Evolutionary conservation across 768 basidiomycete species (phyloP), one percentile per base, ranked within the genome.

Genomic region (Solioccasus polychromus): DNA sequence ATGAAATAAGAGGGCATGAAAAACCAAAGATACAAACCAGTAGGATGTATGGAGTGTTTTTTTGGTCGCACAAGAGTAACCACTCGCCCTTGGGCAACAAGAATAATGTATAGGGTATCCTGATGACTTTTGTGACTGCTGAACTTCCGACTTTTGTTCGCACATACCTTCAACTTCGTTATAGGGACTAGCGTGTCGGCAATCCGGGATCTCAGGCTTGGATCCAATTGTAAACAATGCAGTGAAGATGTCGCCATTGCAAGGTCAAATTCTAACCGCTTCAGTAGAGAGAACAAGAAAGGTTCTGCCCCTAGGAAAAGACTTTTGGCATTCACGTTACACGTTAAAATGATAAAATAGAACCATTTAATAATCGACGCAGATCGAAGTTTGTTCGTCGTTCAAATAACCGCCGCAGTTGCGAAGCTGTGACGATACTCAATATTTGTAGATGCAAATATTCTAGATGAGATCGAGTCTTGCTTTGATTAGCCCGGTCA

Each of bases 41-140:
- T 82, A 17, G 93, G 93, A 62, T 99, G 93, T 55, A 99, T 92
- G 0, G 92, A 93, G 59, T 97, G 95, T 59, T 89, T 94, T 61
- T 77, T 84, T 0, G 95, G 95, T 48, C 95, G 73, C 8, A 94
- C 83, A 8, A 99, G 74, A 2, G 92, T 93, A 20, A 97, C 77
- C 1, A 95, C 84, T 22, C 79, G 80, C 20, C 81, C 84, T 38
- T 77, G 75, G 0, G 86, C 85, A 20, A 95, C 70, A n/a, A 99
- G 73, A 18, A 98, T 76, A 18, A 94, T 80, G 61, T 99, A 99
- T 2, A 99, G 76, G 35, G 95, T 79, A 59, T 96, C 92, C 89
- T 95, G 42, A 19, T 36, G 39, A 28, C 1, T 18, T 5, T 19
- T 51, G 31, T 57, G 45, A 8, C n/a, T n/a, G 24, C 10, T 14